Conservation (phyloP, 2,329 filamentous ascomycete species). For the Teratosphaeria destructans region DNA sequence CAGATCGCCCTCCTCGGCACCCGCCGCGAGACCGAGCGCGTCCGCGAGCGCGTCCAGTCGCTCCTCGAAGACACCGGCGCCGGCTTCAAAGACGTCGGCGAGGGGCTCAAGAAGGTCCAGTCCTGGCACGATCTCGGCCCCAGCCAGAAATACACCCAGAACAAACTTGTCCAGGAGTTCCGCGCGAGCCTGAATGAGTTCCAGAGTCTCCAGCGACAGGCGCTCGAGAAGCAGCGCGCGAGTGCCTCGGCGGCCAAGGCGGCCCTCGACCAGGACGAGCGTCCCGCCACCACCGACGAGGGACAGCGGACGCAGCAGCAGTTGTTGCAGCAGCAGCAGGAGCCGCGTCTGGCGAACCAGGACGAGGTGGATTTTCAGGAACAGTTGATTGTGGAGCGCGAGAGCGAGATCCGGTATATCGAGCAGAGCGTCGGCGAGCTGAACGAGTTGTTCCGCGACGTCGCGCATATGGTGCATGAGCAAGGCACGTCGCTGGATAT, state of each 20-base stretch:
- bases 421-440: slow-evolving; percentile 92
- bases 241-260: slow-evolving; percentile 74
- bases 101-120: slow-evolving; percentile 86
- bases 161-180: slow-evolving; percentile 90
- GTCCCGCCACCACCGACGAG: slow-evolving; percentile 30
- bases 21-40: slow-evolving; percentile 78
- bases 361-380: slow-evolving; percentile 98
- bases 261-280: slow-evolving; percentile 52
- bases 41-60: slow-evolving; percentile 82
- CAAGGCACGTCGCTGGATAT: slow-evolving; percentile 83
- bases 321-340: slow-evolving; percentile 53
- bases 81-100: slow-evolving; percentile 82
- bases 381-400: slow-evolving; percentile 85
- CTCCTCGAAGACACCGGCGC: slow-evolving; percentile 76
- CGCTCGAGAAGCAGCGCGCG: slow-evolving; percentile 84
- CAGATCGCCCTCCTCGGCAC: slow-evolving; percentile 82
- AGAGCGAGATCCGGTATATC: slow-evolving; percentile 93
- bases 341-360: slow-evolving; percentile 74
- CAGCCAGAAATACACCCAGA: slow-evolving; percentile 90
- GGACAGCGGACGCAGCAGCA: slow-evolving; percentile 46
- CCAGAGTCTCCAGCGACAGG: slow-evolving; percentile 78
- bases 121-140: slow-evolving; percentile 59
- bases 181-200: slow-evolving; percentile 82
- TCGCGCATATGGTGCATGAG: slow-evolving; percentile 93
- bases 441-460: slow-evolving; percentile 93